Evolutionary conservation across 23 red algal genomes (phyloP), one percentile per base, ranked within the genome.

Genomic region (Gracilaria domingensis): DNA sequence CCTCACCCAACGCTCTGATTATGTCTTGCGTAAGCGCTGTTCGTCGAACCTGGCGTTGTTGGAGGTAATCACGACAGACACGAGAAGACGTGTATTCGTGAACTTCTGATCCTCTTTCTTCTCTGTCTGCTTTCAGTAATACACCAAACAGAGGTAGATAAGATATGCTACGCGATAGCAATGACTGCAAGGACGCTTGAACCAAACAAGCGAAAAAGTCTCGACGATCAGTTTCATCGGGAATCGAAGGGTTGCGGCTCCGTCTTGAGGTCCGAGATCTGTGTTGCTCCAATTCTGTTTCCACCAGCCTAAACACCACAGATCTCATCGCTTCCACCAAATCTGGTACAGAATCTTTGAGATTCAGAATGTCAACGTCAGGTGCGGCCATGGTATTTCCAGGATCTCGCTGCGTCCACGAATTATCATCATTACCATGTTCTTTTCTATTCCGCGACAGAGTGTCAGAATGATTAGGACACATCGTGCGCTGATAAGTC

Each of bases 161-260:
- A 16, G 71, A 76, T 29, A 89, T 89, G 21, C 75, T 62, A 28
- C 18, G 20, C 28, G 85, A 89, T n/a, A 89, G 48, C 13, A 67
- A 21, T 23, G 85, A 89, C 28, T 89, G 85, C 32, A 61, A 65
- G 13, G 85, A 89, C 0, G 85, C 85, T 62, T 89, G 85, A 18
- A 89, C 71, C 28, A 89, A 40, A 77, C 66, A 78, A 59, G 85
- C 85, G 45, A 89, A 89, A 24, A 54, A 89, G 26, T 89, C 70
- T 51, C 35, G 61, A 0, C 74, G 12, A 4, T 75, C 85, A 26
- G 7, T 48, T 64, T 78, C 85, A 5, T 59, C 7, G 12, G 28
- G 34, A 40, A 20, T 23, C 28, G 67, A 37, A 23, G 14, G 0
- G 34, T 44, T 16, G 28, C 67, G 34, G 21, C 28, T 73, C 5